phyloP scores from a whole-genome alignment of 2,329 filamentous ascomycete genomes.

The Colletotrichum chlorophyti region DNA sequence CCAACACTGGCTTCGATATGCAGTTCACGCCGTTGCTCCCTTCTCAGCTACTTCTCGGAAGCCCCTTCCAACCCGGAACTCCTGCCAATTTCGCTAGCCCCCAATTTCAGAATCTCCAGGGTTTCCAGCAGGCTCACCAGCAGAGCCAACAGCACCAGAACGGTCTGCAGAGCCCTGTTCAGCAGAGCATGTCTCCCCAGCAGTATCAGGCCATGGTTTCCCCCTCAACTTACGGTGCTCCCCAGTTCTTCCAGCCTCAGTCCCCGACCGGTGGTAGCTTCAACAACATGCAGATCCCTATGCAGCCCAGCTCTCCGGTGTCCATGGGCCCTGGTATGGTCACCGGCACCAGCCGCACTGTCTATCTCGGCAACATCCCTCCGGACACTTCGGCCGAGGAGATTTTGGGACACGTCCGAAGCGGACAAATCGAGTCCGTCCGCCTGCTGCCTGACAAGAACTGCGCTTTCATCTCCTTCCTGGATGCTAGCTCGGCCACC shows the following conservation, averaged over 20 bases:
- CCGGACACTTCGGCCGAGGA: constrained; percentile 96
- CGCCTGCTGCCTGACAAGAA: constrained; percentile 98
- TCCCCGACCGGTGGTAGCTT: constrained; percentile 80
- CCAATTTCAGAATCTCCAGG: constrained; percentile 86
- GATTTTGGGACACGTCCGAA: constrained; percentile 93
- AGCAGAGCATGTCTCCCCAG: constrained; percentile 80
- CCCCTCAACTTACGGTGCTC: constrained; percentile 80
- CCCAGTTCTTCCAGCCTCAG: constrained; percentile 87
- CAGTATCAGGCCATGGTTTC: constrained; percentile 87
- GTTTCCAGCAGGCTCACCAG: constrained; percentile 69
- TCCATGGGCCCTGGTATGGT: constrained; percentile 80
- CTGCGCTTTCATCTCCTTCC: constrained; percentile 98
- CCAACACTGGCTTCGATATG: constrained; percentile 93
- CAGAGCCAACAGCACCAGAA: constrained; percentile 63
- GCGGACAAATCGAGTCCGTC: constrained; percentile 98
- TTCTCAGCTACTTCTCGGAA: constrained; percentile 91
- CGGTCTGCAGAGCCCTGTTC: constrained; percentile 76
- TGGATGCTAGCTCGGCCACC: constrained; percentile 95
- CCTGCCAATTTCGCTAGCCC: constrained; percentile 88
- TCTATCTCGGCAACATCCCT: constrained; percentile 98
- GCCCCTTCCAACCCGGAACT: constrained; percentile 94
- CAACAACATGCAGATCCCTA: constrained; percentile 60
- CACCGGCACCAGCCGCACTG: constrained; percentile 91
- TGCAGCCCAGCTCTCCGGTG: constrained; percentile 76
- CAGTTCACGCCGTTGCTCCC: constrained; percentile 96